Evolutionary conservation across 2,329 filamentous ascomycete species (phyloP).

Genomic region (Diaporthe vexans): DNA sequence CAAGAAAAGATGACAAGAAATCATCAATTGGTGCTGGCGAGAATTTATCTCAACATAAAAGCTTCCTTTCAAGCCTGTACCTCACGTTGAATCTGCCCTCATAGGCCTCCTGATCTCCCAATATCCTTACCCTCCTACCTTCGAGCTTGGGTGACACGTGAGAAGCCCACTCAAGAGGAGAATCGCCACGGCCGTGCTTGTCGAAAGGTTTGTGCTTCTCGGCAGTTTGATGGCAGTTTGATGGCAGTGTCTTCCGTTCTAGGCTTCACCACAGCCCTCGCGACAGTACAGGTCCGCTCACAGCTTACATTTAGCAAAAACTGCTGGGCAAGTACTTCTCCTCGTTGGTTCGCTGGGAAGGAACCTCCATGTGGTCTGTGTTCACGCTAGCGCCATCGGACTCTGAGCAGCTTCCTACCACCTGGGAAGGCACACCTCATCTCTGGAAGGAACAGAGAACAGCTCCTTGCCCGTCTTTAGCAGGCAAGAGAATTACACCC

Average conservation of each 20-base stretch:
- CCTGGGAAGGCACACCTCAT: slow-evolving; percentile 11
- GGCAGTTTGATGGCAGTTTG: no score
- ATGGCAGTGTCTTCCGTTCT: neutral
- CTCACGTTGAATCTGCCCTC: neutral
- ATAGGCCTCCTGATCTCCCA: neutral
- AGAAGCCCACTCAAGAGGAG: neutral
- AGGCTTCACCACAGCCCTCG: neutral
- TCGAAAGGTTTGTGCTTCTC: neutral
- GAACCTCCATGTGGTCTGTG: neutral
- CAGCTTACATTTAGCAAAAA: neutral
- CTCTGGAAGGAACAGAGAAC: slow-evolving; percentile 8
- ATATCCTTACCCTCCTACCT: neutral
- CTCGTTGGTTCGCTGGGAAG: neutral
- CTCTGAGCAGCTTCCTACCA: neutral
- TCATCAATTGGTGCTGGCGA: no score
- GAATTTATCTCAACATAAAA: neutral
- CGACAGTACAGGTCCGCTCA: neutral
- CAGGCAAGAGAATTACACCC: neutral
- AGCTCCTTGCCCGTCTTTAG: neutral
- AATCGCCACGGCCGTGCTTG: neutral
- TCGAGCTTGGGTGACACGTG: neutral
- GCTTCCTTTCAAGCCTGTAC: neutral
- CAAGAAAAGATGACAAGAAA: neutral
- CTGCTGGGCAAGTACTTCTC: neutral
- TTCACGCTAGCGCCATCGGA: slow-evolving; percentile 2